Evolutionary conservation across 805 yeast species (phyloP), one percentile per base, ranked within the genome.

Genomic region (Candida nitratophila): DNA sequence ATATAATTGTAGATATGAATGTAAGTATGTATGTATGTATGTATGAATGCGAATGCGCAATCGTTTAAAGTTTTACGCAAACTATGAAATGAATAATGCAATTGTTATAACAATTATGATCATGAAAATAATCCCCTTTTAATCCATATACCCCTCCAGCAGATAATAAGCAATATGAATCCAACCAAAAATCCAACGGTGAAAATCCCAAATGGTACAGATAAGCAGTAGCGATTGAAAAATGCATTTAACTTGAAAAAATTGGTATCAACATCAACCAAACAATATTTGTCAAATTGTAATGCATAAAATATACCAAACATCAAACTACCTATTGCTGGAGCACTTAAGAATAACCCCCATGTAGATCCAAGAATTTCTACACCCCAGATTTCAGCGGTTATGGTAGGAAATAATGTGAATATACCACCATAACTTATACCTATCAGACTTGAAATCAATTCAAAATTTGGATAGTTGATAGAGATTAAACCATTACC

Each of bases 301-400:
- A 63, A 54, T 0, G 95, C 96, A 59, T 83, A 89, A 12, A 81
- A 50, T 41, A 85, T 54, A 6, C 95, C 90, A 53, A 75, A 85
- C 2, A 76, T 48, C 4, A 84, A 68, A 1, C 91, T 71, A 1
- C 96, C 96, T 2, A 86, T 50, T 0, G 96, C 96, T 1, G 96
- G 96, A 0, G 95, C 95, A 36, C 86, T 70, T 77, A 89, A 81
- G 57, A 87, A 84, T 29, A 84, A 68, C 2, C 96, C 96, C 87
- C 96, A 90, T 2, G 89, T 82, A 1, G 95, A 83, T 0, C 96
- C 97, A 61, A 90, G 79, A 29, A 85, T 74, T 39, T 83, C 88
- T 26, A 84, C 74, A 0, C 96, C 96, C 95, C 96, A 90, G 1
- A 84, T 75, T 1, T 79, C 69, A 2, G 93, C 81, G 4, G 85